Conservation (phyloP, 2,329 filamentous ascomycete species). For the Bretziella fagacearum region DNA sequence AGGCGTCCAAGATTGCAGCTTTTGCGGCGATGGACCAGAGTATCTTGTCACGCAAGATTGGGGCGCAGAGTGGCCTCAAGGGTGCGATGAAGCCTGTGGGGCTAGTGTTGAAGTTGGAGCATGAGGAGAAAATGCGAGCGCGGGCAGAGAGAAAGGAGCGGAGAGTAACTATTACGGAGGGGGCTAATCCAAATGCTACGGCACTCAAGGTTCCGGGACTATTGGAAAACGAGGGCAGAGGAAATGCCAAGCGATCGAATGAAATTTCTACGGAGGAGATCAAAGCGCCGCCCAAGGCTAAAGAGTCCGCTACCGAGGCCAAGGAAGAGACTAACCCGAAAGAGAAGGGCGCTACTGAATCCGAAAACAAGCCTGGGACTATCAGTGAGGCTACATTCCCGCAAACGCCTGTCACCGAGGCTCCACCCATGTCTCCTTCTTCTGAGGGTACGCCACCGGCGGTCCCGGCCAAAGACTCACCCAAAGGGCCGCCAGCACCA, state of each 20-base stretch:
- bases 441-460: background rate
- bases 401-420: background rate
- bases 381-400: background rate
- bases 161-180: constrained; percentile 3
- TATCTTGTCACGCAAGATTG: constrained; percentile 39
- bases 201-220: background rate
- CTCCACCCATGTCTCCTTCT: background rate
- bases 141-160: constrained; percentile 4
- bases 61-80: constrained; percentile 26
- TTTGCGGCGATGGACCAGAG: constrained; percentile 49
- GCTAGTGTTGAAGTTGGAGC: constrained; percentile 16
- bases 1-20: constrained; percentile 37
- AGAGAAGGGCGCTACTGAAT: constrained; percentile 9
- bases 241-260: background rate
- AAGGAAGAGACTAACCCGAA: background rate
- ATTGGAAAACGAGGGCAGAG: constrained; percentile 14
- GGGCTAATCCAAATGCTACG: background rate
- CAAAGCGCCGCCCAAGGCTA: constrained; percentile 14
- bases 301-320: constrained; percentile 14
- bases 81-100: constrained; percentile 17
- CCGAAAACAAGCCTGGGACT: background rate
- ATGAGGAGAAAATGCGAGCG: constrained; percentile 12
- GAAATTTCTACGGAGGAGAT: constrained; percentile 5
- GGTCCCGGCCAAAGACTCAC: constrained; percentile 15
- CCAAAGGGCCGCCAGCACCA: constrained; percentile 13